phyloP scores from a whole-genome alignment of 345 rosid species.

The Cardamine occulta region DNA sequence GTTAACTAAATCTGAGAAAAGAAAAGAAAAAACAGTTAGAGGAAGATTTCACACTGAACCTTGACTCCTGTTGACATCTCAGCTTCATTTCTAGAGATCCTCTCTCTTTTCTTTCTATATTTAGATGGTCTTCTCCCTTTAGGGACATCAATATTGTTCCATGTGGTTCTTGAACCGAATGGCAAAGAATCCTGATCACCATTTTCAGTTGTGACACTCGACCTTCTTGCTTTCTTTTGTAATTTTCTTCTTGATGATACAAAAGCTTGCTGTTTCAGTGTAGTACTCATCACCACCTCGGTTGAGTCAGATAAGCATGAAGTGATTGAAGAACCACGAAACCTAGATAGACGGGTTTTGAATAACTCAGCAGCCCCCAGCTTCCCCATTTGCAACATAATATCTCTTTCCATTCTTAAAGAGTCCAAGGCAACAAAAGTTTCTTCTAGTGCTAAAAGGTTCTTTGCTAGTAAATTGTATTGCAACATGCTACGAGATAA shows the following conservation, averaged over 20 bases:
- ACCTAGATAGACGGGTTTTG: constrained; percentile 49
- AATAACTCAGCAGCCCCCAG: constrained; percentile 71
- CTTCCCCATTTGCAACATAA: constrained; percentile 61
- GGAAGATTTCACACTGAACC: constrained; percentile 54
- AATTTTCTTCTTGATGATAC: constrained; percentile 51
- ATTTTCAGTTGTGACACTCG: constrained; percentile 32
- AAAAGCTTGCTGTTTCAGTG: constrained; percentile 37
- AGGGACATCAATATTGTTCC: constrained; percentile 37
- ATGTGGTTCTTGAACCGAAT: constrained; percentile 24
- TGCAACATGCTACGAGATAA: constrained; percentile 41
- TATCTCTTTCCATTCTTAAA: constrained; percentile 62
- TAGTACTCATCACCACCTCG: constrained; percentile 21
- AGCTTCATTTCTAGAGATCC: constrained; percentile 70
- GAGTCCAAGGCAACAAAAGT: constrained; percentile 55
- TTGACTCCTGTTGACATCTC: constrained; percentile 73
- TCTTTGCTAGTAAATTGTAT: constrained; percentile 63
- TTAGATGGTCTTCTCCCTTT: constrained; percentile 46
- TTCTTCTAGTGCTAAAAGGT: constrained; percentile 66
- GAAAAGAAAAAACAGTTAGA: background rate
- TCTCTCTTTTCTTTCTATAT: constrained; percentile 55
- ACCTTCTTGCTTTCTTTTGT: constrained; percentile 53
- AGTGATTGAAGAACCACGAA: constrained; percentile 40
- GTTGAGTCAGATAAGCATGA: constrained; percentile 49
- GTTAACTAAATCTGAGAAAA: constrained; percentile 15
- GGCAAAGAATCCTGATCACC: constrained; percentile 32